Conservation (phyloP, 192 early-diverging fungal species). For the Gonapodya prolifera region DNA sequence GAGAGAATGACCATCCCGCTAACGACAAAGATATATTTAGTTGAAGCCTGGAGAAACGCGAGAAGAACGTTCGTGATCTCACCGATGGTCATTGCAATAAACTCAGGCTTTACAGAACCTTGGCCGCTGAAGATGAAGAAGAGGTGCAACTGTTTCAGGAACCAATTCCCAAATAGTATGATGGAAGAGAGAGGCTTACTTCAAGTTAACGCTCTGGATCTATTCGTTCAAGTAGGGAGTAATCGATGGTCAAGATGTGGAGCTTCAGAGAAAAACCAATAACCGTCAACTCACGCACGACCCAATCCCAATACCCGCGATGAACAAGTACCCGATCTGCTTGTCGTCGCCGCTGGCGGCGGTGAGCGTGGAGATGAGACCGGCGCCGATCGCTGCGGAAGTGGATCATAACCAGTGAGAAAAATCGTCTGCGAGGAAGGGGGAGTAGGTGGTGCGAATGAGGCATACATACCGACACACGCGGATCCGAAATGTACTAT, state of each 20-base stretch:
- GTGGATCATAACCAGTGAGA: no score
- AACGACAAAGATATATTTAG: no score
- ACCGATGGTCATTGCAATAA: not conserved
- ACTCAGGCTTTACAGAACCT: not conserved
- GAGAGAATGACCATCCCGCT: not conserved
- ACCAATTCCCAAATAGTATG: not conserved
- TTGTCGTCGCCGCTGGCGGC: slow-evolving; percentile 27
- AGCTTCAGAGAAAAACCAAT: not conserved
- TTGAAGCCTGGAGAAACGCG: no score
- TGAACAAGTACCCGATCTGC: slow-evolving; percentile 37
- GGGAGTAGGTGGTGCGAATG: no score
- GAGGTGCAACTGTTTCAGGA: not conserved
- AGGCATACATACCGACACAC: no score
- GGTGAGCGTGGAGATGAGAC: slow-evolving; percentile 40
- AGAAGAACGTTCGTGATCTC: not conserved
- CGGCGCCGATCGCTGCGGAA: slow-evolving; percentile 43
- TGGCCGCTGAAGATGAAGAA: not conserved
- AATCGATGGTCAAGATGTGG: not conserved
- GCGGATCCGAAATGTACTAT: no score
- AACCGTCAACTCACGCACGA: slow-evolving; percentile 12
- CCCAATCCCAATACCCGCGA: slow-evolving; percentile 42
- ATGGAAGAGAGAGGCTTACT: not conserved
- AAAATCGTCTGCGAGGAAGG: no score
- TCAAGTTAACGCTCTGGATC: not conserved
- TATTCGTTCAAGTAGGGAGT: no score